These are phyloP conservation scores for Sechiopsis laciniata DNA, from an alignment of 306 rosid species.

Conservation along the genomic window DNA sequence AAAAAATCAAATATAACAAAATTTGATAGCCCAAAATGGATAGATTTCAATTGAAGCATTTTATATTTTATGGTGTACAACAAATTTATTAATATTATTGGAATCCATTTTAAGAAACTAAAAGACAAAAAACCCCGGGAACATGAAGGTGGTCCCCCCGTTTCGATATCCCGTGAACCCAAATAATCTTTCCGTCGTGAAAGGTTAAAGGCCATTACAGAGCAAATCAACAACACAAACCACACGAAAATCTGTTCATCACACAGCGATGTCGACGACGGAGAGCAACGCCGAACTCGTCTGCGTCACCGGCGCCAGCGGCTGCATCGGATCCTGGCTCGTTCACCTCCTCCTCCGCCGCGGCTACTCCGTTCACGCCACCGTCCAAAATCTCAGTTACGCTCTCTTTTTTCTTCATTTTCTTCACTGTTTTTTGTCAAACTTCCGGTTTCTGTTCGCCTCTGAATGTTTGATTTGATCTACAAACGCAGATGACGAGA, in stretches of 20 bases:
- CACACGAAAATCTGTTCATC: too few relatives aligned
- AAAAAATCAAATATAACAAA: too few relatives aligned
- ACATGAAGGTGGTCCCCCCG: not conserved
- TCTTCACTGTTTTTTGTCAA: not conserved
- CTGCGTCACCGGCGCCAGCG: conserved; percentile 88
- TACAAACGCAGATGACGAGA: conserved; percentile 45
- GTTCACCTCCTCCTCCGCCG: conserved; percentile 72
- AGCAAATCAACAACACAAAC: too few relatives aligned
- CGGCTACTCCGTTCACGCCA: conserved; percentile 78
- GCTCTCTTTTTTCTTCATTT: not conserved
- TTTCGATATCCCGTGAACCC: not conserved
- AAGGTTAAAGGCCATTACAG: too few relatives aligned
- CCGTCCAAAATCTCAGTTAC: conserved; percentile 65
- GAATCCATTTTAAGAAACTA: too few relatives aligned
- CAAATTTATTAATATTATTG: too few relatives aligned
- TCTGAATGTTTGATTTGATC: not conserved
- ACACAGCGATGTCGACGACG: conserved; percentile 20
- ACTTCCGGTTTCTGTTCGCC: not conserved
- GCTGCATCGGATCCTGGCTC: conserved; percentile 81
- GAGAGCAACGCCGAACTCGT: conserved; percentile 35
- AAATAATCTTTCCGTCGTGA: not conserved
- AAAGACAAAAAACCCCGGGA: not conserved
- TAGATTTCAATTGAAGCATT: too few relatives aligned
- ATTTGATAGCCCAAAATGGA: too few relatives aligned
- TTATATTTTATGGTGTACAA: too few relatives aligned